Base-by-base conservation (phyloP, 495 filamentous ascomycete genomes). In the Aspergillus heteromorphus region DNA sequence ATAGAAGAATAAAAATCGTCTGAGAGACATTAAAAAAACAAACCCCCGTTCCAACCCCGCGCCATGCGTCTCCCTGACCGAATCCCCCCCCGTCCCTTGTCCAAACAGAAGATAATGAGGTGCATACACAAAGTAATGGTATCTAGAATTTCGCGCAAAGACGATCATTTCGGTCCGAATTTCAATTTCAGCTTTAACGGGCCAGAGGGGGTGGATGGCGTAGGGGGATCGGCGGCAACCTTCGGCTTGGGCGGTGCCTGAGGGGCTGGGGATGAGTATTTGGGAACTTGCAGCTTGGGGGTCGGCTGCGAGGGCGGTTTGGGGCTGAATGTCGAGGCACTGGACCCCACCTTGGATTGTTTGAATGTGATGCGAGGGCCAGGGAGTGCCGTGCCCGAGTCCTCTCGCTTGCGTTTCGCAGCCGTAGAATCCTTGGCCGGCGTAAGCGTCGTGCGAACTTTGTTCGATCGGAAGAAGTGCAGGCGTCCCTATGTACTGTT, bases 321-420 rank as follows among this genome's bases (percentile, higher is more conserved):
- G 23, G 49, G 40, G 4, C 40, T 57, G 14, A 57, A 45, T 14
- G 66, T 62, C 16, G 71, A 60, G 0, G 67, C 64, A 41, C 56
- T 60, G 14, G 57, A 16, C 47, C 40, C 55, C 7, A 59, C 57
- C 59, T 75, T 75, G 51, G 69, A 65, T 56, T 73, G 68, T 54
- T 77, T 77, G 64, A 77, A 77, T 20, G 72, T 75, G 51, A 77
- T 74, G 0, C 73, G 65, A 19, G 73, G 69, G 30, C 59, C 65
- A n/a, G 74, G 72, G 1, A 67, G 62, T 21, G 64, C 64, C 64
- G 72, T 72, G 18, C 56, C 66, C 9, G 61, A 63, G 2, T 77
- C 74, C 19, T 77, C 74, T 50, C 74, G 66, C 61, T 77, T 77
- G 52, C 74, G 73, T 53, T 77, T 77, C 40, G 59, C 40, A 14